Evolutionary conservation across 2,329 filamentous ascomycete species (phyloP), one percentile per base, ranked within the genome.

Genomic region (Penicillium sp.): DNA sequence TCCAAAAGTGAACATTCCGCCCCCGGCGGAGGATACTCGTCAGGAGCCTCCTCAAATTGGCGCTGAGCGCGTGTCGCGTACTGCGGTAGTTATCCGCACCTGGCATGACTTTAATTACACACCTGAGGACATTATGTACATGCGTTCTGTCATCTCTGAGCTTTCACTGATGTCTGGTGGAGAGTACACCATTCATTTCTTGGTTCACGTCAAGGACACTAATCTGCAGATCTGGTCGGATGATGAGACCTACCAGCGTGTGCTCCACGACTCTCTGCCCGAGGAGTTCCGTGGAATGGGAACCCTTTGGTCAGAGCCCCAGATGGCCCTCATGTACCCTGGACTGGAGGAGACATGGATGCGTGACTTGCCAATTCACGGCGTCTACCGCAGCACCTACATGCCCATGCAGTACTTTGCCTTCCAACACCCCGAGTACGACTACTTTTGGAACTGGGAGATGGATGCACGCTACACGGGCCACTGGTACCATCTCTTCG

Each of bases 351-450:
- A 95, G 59, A 85, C 89, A 43, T 92, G 86, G 73, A 81, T 82
- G 61, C 81, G 82, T 54, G 83, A 89, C 47, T 81, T 95, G 52
- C 89, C 90, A 1, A 86, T 96, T 1, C 92, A 97, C 71, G 92
- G 92, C 16, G 91, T 95, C 8, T 97, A 97, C 75, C 89, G 94
- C 49, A 92, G 91, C 51, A 85, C 94, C 9, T 91, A 92, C 66
- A 96, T 97, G 91, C 91, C 92, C 0, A 87, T 97, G 78, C 92
- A 97, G 68, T 90, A 93, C 73, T 97, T 97, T 71, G 90, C 92
- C 55, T 82, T 88, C 65, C 87, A 88, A 47, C 87, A 91, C 64
- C 89, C 89, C 0, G 86, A 93, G 64, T 94, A 90, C 60, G 88
- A 92, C 62, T 91, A 84, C 64, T 81, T 91, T 62, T 94, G 90